Base-by-base conservation (phyloP, 768 basidiomycete genomes). In the Roridomyces roridus region DNA sequence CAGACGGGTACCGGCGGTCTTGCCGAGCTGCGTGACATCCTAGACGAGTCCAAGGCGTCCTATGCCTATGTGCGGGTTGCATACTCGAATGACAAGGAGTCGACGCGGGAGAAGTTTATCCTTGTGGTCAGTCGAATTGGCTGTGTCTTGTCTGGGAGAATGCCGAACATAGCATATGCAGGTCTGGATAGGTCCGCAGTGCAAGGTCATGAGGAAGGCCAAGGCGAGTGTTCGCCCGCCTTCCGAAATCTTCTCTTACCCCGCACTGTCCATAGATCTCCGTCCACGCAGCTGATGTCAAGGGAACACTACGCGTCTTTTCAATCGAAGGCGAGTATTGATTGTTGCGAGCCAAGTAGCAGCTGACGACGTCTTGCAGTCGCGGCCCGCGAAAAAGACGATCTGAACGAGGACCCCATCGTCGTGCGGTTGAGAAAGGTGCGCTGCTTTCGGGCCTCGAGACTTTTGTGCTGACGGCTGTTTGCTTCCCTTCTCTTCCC, bases 161-260 rank as follows among this genome's bases (percentile, higher is more conserved):
- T 63, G 51, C 51, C 43, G 43, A 51, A 55, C 26, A 34, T 20
- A 31, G 15, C 9, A 20, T 62, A 31, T 34, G 45, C 66, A 82
- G 79, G 81, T 85, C 41, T 93, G 91, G 91, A 94, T 93, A 74
- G 92, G 92, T 40, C 76, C 83, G 18, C 73, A 76, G 37, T 91
- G 92, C 75, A 94, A 93, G 76, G 82, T 95, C 60, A 94, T 96
- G 94, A 83, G 95, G 59, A 90, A 88, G 76, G 95, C 89, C 39
- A 96, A 94, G 86, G 91, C 92, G 54, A 62, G 82, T 73, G 15
- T 34, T 34, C 31, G 31, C 31, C 20, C 17, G 18, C 14, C n/a
- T 34, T 4, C 29, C 14, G 21, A 15, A 17, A 20, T 64, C 50
- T 48, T 55, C 64, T 63, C 50, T 63, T 67, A 72, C 70, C 72